Percentiles rank a stretch among this genome's conserved stretches.
These are phyloP conservation scores for Candida methanosorbosa DNA, from an alignment of 805 yeast genomes.

Conservation along the genomic window DNA sequence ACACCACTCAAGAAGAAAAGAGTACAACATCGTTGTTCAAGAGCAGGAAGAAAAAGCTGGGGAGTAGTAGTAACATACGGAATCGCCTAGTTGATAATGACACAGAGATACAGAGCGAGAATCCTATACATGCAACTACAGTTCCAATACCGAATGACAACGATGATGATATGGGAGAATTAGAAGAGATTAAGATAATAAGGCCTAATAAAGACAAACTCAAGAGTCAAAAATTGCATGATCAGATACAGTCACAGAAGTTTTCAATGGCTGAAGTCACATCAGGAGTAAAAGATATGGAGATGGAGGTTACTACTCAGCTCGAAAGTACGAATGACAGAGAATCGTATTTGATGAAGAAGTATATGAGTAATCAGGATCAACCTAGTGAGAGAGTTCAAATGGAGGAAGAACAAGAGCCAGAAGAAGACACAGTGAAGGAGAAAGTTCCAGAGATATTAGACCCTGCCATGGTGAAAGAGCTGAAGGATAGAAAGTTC, in stretches of 20 bases:
- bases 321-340: too few species aligned
- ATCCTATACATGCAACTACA: background rate
- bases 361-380: too few species aligned
- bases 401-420: too few species aligned
- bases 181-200: background rate
- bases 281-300: background rate
- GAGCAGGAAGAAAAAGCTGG: background rate
- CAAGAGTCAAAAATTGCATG: background rate
- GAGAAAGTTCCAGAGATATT: too few species aligned
- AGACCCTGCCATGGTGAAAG: too few species aligned
- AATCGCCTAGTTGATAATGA: background rate
- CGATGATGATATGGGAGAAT: background rate
- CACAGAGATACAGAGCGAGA: background rate
- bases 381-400: too few species aligned
- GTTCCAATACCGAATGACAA: background rate
- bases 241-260: too few species aligned
- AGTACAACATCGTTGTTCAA: background rate
- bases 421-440: too few species aligned
- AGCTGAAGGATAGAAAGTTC: slow-evolving; percentile 13
- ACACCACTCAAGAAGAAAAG: too few species aligned
- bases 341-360: too few species aligned
- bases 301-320: background rate
- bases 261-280: background rate
- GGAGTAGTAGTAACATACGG: background rate
- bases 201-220: background rate